Evolutionary conservation across 2,329 filamentous ascomycete species (phyloP).

Genomic region (Epichloe scottii): DNA sequence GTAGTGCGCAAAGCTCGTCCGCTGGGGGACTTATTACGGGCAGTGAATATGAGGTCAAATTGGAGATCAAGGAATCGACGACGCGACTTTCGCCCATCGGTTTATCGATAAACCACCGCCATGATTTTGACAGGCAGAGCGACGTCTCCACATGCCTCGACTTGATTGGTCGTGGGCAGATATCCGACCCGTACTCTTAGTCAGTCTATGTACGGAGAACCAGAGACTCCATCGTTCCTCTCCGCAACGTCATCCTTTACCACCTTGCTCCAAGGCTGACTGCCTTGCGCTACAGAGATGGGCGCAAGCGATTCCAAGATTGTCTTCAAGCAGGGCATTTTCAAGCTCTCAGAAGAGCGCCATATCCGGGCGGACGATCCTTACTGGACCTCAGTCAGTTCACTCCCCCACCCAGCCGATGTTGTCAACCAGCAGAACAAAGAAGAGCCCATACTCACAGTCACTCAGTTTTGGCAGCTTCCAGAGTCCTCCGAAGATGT

Average conservation of each 20-base stretch:
- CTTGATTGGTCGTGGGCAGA: background rate
- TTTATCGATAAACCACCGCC: slow-evolving; percentile 1
- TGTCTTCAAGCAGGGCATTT: slow-evolving; percentile 97
- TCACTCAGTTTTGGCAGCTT: slow-evolving; percentile 79
- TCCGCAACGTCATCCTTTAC: slow-evolving; percentile 6
- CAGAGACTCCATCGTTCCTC: background rate
- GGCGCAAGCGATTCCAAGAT: slow-evolving; percentile 98
- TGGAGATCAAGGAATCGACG: background rate
- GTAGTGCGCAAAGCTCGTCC: background rate
- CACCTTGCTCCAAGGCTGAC: slow-evolving; percentile 7
- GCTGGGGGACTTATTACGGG: background rate
- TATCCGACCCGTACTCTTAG: background rate
- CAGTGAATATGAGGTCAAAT: background rate
- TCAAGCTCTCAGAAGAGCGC: slow-evolving; percentile 83
- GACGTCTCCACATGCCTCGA: background rate
- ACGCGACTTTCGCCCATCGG: background rate
- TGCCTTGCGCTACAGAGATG: slow-evolving; percentile 42
- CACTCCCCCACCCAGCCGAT: background rate
- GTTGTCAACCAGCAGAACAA: background rate
- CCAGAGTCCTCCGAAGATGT: slow-evolving; percentile 93
- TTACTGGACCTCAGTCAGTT: slow-evolving; percentile 83
- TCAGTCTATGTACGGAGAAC: background rate
- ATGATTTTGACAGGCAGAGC: background rate
- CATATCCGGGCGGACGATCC: slow-evolving; percentile 77
- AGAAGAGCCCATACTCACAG: slow-evolving; percentile 1